Evolutionary conservation across 2,329 filamentous ascomycete species (phyloP).

Genomic region (Teratosphaeria pseudoeucalypti): DNA sequence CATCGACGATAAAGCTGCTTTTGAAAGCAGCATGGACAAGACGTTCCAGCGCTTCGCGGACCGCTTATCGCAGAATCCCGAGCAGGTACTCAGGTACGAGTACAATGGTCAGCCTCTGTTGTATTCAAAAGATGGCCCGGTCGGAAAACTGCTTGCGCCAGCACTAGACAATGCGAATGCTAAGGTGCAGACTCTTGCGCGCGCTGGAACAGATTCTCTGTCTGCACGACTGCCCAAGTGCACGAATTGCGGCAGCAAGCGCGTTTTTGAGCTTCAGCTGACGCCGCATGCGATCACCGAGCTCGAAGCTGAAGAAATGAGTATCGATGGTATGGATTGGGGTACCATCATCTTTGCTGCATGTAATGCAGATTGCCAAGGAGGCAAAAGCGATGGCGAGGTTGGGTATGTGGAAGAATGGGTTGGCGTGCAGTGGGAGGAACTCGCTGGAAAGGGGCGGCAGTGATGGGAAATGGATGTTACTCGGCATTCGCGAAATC

Average conservation of each 20-base stretch:
- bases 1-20: conserved; percentile 36
- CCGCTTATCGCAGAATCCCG: conserved; percentile 39
- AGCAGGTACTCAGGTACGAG: conserved; percentile 42
- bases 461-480: neutral
- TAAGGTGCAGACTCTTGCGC: conserved; percentile 14
- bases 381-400: conserved; percentile 47
- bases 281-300: conserved; percentile 83
- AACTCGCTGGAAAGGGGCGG: conserved; percentile 32
- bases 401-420: conserved; percentile 86
- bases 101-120: conserved; percentile 48
- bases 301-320: conserved; percentile 63
- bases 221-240: conserved; percentile 59
- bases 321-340: conserved; percentile 88
- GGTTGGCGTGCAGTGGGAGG: conserved; percentile 98
- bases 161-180: conserved; percentile 16
- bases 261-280: conserved; percentile 86
- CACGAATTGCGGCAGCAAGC: conserved; percentile 58
- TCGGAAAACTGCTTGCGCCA: conserved; percentile 53
- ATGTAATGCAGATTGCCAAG: conserved; percentile 68
- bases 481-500: neutral
- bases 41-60: conserved; percentile 44
- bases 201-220: conserved; percentile 16
- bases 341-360: conserved; percentile 82
- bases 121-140: conserved; percentile 65
- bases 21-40: conserved; percentile 39